Base-by-base conservation (phyloP, 2,329 filamentous ascomycete genomes). In the Xylogone sp. region DNA sequence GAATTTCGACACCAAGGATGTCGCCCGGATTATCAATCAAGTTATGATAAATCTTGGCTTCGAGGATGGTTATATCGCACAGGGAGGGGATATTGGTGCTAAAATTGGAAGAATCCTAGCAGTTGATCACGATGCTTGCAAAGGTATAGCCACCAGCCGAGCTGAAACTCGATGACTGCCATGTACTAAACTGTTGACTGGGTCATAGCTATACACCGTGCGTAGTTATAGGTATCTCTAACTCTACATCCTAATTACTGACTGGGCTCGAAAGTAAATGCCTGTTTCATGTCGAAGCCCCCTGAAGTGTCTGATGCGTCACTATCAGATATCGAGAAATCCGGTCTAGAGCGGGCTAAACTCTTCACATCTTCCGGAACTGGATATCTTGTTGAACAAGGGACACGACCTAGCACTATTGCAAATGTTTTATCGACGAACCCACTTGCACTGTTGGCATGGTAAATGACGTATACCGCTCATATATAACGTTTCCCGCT, bases 391-490 rank as follows among this genome's bases (percentile, higher is more conserved):
- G 48, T 69, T 0, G 71, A 77, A 60, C 82, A 86, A 49, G 76
- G 69, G 1, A 81, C 79, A 0, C 83, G 84, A 50, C 88, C 88
- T 0, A 81, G 87, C 46, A 91, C 87, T 0, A 62, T 91, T 0
- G 83, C 84, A 0, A 88, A 87, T 59, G 82, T 74, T 0, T 73
- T 91, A 3, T 75, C 80, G 0, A 86, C 90, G 63, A 83, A 78
- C 6, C 88, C 88, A 0, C 78, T 87, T 0, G 85, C 78, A 0
- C 69, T 89, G 3, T 72, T 92, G 2, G 80, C 86, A 0, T 92
- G 88, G 88, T 64, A 51, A 56, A 58, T 31, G 4, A 27, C 10
- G 5, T 6, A 27, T 27, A 27, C 6, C 5, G n/a, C 5, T 27
- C 10, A 27, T 45, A 45, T 45, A 22, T 45, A 45, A 22, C 43